Evolutionary conservation across 371 early-diverging fungal species (phyloP), one percentile per base, ranked within the genome.

Genomic region (Coemansia sp.): DNA sequence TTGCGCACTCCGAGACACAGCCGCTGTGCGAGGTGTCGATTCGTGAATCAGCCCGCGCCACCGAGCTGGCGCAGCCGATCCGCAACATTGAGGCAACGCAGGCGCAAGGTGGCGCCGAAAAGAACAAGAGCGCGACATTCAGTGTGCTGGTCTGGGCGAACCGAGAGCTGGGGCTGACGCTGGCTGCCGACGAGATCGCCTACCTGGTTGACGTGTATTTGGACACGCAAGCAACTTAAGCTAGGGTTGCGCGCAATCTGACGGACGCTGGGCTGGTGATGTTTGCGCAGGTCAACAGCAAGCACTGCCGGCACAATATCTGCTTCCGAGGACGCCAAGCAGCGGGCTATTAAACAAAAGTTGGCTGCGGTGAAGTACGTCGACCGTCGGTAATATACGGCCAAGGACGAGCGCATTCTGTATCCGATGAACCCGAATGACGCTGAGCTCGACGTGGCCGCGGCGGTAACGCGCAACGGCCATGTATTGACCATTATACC

Each of bases 271-370:
- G 96, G 81, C 83, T 98, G 49, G 92, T 98, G 85, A 98, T 98
- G 98, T 98, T 98, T 89, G 97, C 97, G 49, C 98, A 97, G 77
- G 97, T 98, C 76, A 97, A 98, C 80, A 95, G 95, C 39, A 97
- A 98, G 82, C 98, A 98, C 80, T 98, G 98, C 81, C 87, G 98
- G 14, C 98, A 98, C 87, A 97, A 98, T 85, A 95, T 98, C 64
- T 98, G 20, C 20, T 20, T 20, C 20, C 20, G 20, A 20, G 20
- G 20, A 20, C 20, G 20, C 20, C 20, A 20, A 20, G 20, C 20
- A 20, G 20, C 20, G 20, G 20, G 20, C 20, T 20, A 20, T 20
- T 20, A 20, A 20, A 20, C 20, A 20, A 20, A 20, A 20, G 20
- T 20, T 20, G 20, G 20, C 20, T 20, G 20, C 20, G 20, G 20